Base-by-base conservation (phyloP, 805 yeast species). In the Crinitomyces ghanaensis region DNA sequence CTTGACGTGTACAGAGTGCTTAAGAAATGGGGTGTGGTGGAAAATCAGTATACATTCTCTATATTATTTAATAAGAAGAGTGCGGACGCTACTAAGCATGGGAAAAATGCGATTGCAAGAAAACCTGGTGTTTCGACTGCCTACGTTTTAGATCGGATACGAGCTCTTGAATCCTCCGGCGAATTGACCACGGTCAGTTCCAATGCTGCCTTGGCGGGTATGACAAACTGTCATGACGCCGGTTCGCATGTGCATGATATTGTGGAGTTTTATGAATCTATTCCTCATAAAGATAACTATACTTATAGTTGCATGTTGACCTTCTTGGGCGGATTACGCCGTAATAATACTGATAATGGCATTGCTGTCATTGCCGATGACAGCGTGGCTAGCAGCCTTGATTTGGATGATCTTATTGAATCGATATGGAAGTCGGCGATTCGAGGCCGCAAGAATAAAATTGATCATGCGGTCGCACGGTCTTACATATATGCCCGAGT, bases 1-100 rank as follows among this genome's bases (percentile, higher is more conserved):
- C 19, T 28, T 11, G 23, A 35, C 26, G 26, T 42, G 13, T 31
- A 28, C 25, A 27, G 30, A 3, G 17, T 17, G 13, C 37, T 42
- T 34, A 38, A 40, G 22, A 42, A 42, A 27, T 42, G 45, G 45
- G 43, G 45, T 6, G 35, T 36, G 6, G 25, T 27, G 5, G 43
- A 34, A 6, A 39, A 35, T 20, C 37, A 29, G 15, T 30, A 27
- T 17, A 39, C 42, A 3, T 24, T 19, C 19, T 22, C 30, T 15
- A 31, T 30, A 7, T 23, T 35, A 5, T 15, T 24, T 18, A 27
- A 28, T 14, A 20, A 31, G n/a, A 16, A 7, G 17, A 14, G 28
- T 14, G n/a, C n/a, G n/a, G n/a, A n/a, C n/a, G n/a, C n/a, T n/a
- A n/a, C n/a, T n/a, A 31, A 8, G 11, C 13, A 21, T 19, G 19